These are phyloP conservation scores for Crithidia thermophila DNA, from an alignment of 208 protist species.

Conservation along the genomic window DNA sequence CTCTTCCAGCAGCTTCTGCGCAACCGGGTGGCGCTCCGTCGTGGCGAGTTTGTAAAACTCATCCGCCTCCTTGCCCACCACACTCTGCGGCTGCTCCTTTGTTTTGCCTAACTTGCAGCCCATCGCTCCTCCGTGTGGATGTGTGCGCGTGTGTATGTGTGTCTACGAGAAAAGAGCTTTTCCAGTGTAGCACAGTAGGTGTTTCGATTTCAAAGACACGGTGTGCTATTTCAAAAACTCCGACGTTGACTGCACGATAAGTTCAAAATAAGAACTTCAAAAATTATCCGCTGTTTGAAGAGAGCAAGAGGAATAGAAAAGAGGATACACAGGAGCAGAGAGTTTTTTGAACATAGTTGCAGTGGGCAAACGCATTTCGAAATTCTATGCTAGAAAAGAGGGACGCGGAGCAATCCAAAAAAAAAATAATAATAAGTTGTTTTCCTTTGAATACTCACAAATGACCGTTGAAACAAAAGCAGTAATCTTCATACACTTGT, in stretches of 20 bases:
- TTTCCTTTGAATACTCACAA: too few relatives aligned
- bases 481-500: too few relatives aligned
- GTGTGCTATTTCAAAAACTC: too few relatives aligned
- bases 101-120: conserved; percentile 66
- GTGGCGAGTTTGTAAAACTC: conserved; percentile 61
- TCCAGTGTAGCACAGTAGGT: background rate
- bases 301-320: background rate
- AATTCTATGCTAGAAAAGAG: too few relatives aligned
- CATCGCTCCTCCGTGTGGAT: conserved; percentile 32
- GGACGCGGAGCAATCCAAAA: too few relatives aligned
- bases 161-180: background rate
- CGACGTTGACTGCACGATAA: too few relatives aligned
- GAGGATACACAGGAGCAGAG: background rate
- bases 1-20: conserved; percentile 62
- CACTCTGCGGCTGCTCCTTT: conserved; percentile 27
- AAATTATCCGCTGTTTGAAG: too few relatives aligned
- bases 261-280: too few relatives aligned
- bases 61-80: conserved; percentile 30
- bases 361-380: too few relatives aligned
- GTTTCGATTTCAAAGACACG: too few relatives aligned
- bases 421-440: conserved; percentile 4
- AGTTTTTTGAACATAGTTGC: too few relatives aligned
- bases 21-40: conserved; percentile 65
- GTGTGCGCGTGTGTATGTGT: conserved; percentile 5
- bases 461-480: too few relatives aligned